phyloP scores from a whole-genome alignment of 345 rosid genomes.

The Garcia nutans region DNA sequence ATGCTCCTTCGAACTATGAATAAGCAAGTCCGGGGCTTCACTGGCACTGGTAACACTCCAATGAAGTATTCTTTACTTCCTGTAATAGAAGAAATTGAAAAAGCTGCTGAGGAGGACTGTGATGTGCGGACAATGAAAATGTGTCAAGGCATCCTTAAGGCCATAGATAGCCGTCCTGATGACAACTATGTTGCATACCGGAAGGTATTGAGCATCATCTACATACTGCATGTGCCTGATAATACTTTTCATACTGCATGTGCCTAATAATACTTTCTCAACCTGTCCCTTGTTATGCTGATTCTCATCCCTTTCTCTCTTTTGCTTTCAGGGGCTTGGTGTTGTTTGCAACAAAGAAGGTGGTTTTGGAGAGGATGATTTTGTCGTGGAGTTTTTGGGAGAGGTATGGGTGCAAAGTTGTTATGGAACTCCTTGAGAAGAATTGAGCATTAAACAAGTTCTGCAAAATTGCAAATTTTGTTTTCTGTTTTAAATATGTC shows the following conservation, averaged over 20 bases:
- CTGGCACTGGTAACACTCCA: conserved; percentile 91
- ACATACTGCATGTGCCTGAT: neutral
- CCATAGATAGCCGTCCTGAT: conserved; percentile 80
- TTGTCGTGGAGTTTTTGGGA: conserved; percentile 98
- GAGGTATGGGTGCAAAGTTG: conserved; percentile 62
- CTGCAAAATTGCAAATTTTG: neutral
- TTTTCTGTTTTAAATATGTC: neutral
- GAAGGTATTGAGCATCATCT: conserved; percentile 53
- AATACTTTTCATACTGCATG: neutral
- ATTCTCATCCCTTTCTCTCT: conserved; percentile 21
- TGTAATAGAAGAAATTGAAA: conserved; percentile 80
- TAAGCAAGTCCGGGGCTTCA: conserved; percentile 77
- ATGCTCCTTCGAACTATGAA: conserved; percentile 77
- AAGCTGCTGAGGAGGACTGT: conserved; percentile 60
- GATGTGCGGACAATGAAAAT: conserved; percentile 60
- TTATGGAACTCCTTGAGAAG: neutral
- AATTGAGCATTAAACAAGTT: neutral
- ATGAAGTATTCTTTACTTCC: conserved; percentile 80
- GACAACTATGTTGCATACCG: conserved; percentile 96
- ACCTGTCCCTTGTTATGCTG: conserved; percentile 12
- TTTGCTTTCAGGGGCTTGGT: conserved; percentile 77
- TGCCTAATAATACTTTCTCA: neutral
- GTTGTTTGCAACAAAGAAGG: conserved; percentile 95
- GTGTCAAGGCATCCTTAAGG: conserved; percentile 82
- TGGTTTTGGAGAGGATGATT: conserved; percentile 94